Percentiles rank a stretch among this genome's conserved stretches.
phyloP scores from a whole-genome alignment of 2,329 filamentous ascomycete genomes.

The Metarhizium sp. region DNA sequence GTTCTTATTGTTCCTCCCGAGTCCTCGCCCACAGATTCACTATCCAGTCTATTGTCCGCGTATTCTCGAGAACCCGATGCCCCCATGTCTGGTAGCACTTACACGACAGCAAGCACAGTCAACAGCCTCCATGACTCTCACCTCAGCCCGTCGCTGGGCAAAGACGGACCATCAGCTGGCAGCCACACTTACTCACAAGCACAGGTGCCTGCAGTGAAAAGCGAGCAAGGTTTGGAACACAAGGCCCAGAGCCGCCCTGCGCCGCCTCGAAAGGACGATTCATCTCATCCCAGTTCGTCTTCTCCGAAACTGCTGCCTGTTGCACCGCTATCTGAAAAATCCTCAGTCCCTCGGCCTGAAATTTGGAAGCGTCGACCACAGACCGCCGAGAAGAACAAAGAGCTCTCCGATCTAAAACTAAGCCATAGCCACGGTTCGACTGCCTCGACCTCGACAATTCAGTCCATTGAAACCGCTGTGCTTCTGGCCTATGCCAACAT shows the following conservation, averaged over 20 bases:
- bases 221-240: neutral
- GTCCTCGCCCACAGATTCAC: constrained; percentile 35
- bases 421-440: constrained; percentile 41
- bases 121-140: constrained; percentile 1
- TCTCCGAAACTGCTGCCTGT: constrained; percentile 5
- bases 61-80: constrained; percentile 41
- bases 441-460: constrained; percentile 18
- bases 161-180: neutral
- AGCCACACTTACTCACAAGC: neutral
- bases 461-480: constrained; percentile 1
- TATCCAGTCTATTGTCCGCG: constrained; percentile 46
- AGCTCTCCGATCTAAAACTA: constrained; percentile 40
- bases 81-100: constrained; percentile 4
- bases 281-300: constrained; percentile 2
- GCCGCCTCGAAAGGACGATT: constrained; percentile 18
- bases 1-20: constrained; percentile 12
- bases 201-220: neutral
- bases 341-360: constrained; percentile 20
- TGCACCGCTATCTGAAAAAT: constrained; percentile 11
- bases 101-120: constrained; percentile 4
- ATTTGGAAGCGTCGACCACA: constrained; percentile 42
- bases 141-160: neutral
- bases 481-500: neutral
- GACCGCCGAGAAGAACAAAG: constrained; percentile 36
- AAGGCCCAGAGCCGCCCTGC: constrained; percentile 4